A percentile compares a stretch with the other conserved stretches of the same genome.
These are phyloP conservation scores for carrot (Daucus carota) DNA, from an alignment of 129 eudicot species.

Conservation along the genomic window DNA sequence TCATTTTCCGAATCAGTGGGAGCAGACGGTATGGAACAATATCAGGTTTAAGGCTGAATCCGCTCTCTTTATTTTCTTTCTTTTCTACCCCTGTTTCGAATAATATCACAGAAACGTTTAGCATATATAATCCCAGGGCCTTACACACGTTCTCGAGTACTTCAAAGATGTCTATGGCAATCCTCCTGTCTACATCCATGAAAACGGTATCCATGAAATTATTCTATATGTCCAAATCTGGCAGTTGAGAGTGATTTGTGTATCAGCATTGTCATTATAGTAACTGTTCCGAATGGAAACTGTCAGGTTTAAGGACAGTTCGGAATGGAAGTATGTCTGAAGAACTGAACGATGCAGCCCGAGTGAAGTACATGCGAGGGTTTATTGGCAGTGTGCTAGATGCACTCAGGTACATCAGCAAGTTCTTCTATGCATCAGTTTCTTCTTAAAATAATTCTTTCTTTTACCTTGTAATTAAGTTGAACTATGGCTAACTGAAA, in stretches of 20 bases:
- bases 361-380: constrained; percentile 17
- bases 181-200: constrained; percentile 7
- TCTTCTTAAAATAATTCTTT: too few relatives aligned
- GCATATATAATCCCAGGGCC: background rate
- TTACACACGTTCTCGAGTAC: background rate
- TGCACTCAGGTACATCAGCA: constrained; percentile 22
- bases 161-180: constrained; percentile 1
- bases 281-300: too few relatives aligned
- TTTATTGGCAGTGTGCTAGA: constrained; percentile 27
- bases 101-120: background rate
- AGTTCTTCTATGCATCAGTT: too few relatives aligned
- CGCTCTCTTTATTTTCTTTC: background rate
- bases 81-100: background rate
- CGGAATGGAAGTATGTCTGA: constrained; percentile 13
- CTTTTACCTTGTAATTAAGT: background rate
- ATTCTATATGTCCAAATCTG: too few relatives aligned
- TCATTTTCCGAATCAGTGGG: background rate
- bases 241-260: too few relatives aligned
- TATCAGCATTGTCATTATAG: background rate
- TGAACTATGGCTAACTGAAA: background rate
- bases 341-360: constrained; percentile 15
- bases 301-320: constrained; percentile 13
- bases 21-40: background rate
- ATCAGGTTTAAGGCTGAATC: background rate
- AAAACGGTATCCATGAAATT: constrained; percentile 4